Base-by-base conservation (phyloP, 768 basidiomycete genomes). In the Thelephora ganbajun region DNA sequence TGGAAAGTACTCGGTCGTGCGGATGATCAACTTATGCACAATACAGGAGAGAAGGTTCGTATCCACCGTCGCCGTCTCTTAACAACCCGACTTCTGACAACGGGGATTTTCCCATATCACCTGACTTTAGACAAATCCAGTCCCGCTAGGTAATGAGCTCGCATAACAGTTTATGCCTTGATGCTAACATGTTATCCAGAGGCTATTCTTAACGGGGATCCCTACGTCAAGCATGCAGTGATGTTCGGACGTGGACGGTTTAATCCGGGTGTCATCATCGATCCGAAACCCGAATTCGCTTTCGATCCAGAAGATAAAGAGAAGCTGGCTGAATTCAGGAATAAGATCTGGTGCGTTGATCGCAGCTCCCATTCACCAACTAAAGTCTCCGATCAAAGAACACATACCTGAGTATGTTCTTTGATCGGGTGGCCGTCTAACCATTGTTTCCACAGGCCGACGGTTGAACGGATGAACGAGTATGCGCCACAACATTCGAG, bases 241-340 rank as follows among this genome's bases (percentile, higher is more conserved):
- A 59, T 66, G 53, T 66, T 66, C 46, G 64, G 66, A 23, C 52
- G 64, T 18, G 62, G 61, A 1, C 56, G 48, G 26, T 58, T 58
- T 46, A 53, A 59, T 45, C 58, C 57, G 37, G 66, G 66, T 6
- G 55, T 66, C 6, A 47, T 67, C 37, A 51, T 67, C 37, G 57
- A 63, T 33, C 66, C 66, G 2, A 53, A 52, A 45, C 51, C 53
- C 12, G 46, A 50, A 35, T 54, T 48, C 41, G 51, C 46, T 3
- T 57, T 62, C 37, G 62, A 62, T 33, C 53, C 56, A 7, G 45
- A 43, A 11, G 59, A 62, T 37, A 33, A 51, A 41, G 45, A 23
- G 23, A 54, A 56, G 48, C 55, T 60, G 5, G 53, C 43, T 6
- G 52, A 44, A 6, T 63, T 63, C 47, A 50, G 56, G 12, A 50